A percentile compares a stretch with the other conserved stretches of the same genome.
Evolutionary conservation across 345 rosid genomes (phyloP).

Genomic region (Bruguiera parviflora): DNA sequence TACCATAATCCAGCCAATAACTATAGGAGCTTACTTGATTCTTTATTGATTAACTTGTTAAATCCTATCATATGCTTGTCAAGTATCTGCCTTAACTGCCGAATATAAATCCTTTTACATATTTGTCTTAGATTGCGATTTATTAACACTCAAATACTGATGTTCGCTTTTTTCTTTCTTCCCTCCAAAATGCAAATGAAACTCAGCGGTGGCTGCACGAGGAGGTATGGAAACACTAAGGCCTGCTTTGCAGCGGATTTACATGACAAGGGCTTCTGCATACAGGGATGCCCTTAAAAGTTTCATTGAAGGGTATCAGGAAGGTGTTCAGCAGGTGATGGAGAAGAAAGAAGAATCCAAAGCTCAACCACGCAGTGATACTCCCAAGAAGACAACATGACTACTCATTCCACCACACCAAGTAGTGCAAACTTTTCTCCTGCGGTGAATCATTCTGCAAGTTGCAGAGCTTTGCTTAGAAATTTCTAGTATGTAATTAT

Average conservation of each 20-base stretch:
- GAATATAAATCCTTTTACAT: no score
- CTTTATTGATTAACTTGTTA: no score
- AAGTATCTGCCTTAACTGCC: no score
- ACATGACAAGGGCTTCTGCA: conserved; percentile 85
- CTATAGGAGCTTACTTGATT: no score
- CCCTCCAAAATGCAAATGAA: conserved; percentile 1
- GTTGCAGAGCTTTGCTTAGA: conserved; percentile 6
- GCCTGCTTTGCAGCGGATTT: conserved; percentile 84
- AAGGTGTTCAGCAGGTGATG: conserved; percentile 69
- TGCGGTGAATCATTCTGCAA: neutral
- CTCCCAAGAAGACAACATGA: conserved; percentile 29
- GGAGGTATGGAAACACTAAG: conserved; percentile 90
- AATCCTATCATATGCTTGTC: no score
- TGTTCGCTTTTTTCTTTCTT: neutral
- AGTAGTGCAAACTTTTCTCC: conserved; percentile 3
- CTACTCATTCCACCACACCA: neutral
- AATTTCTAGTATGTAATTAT: conserved; percentile 1
- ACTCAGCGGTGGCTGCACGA: conserved; percentile 79
- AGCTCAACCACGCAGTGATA: conserved; percentile 25
- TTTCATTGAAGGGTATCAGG: conserved; percentile 74
- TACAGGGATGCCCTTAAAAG: conserved; percentile 75
- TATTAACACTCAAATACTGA: conserved; percentile 6
- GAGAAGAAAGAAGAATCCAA: conserved; percentile 48
- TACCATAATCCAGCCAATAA: no score
- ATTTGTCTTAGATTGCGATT: neutral